A percentile compares a stretch with the other conserved stretches of the same genome.
Evolutionary conservation across 768 basidiomycete species (phyloP).

Genomic region (Pulveroboletus sp.): DNA sequence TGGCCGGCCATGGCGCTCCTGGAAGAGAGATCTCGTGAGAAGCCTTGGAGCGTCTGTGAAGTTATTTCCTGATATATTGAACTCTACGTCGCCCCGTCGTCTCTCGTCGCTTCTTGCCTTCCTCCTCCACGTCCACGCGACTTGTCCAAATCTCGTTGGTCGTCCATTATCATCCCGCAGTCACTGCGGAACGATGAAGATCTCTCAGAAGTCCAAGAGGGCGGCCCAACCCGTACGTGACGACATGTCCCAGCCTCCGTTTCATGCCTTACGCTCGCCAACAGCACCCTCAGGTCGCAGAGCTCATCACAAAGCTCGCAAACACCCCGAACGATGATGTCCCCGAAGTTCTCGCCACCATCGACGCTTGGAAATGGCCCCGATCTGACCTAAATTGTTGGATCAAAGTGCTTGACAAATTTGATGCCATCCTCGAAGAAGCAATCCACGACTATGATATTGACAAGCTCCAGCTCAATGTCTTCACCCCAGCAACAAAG

Average conservation of each 20-base stretch:
- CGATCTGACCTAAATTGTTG: conserved; percentile 96
- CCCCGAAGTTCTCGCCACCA: conserved; percentile 56
- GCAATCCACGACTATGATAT: conserved; percentile 82
- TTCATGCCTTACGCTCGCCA: conserved; percentile 7
- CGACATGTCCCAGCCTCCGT: background rate
- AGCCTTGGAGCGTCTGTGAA: conserved; percentile 16
- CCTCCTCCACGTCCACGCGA: conserved; percentile 8
- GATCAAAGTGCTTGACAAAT: conserved; percentile 93
- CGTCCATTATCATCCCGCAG: conserved; percentile 30
- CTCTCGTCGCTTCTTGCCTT: conserved; percentile 13
- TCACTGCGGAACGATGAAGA: conserved; percentile 75
- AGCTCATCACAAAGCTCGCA: conserved; percentile 69
- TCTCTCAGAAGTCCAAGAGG: conserved; percentile 81
- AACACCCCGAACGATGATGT: conserved; percentile 70
- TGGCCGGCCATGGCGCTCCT: conserved; percentile 4
- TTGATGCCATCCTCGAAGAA: conserved; percentile 84
- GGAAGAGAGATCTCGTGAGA: conserved; percentile 2
- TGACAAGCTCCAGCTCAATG: conserved; percentile 75
- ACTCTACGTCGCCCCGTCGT: conserved; percentile 22
- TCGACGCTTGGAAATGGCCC: conserved; percentile 90
- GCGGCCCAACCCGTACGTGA: conserved; percentile 67
- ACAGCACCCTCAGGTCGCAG: conserved; percentile 75
- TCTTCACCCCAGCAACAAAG: conserved; percentile 75
- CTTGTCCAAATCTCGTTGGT: conserved; percentile 6
- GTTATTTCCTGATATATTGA: conserved; percentile 32